Evolutionary conservation across 305 asterid genomes (phyloP).

Genomic region (Ajuga reptans): DNA sequence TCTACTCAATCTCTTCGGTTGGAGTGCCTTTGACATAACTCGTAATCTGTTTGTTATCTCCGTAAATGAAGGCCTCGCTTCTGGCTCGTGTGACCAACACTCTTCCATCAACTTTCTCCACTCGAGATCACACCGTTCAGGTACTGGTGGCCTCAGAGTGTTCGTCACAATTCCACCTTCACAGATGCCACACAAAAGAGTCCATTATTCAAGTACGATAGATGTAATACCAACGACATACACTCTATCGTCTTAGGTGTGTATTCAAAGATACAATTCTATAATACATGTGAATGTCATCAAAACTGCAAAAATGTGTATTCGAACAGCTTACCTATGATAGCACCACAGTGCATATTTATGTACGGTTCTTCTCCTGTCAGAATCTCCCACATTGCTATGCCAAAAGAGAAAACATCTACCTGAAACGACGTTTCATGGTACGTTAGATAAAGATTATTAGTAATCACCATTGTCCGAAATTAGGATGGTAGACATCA

Average conservation of each 20-base stretch:
- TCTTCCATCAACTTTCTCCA: conserved; percentile 88
- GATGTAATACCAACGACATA: too few relatives aligned
- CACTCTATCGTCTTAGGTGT: too few relatives aligned
- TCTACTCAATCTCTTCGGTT: conserved; percentile 52
- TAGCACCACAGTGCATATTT: conserved; percentile 77
- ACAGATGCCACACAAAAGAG: background rate
- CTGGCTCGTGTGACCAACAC: conserved; percentile 86
- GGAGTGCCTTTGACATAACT: conserved; percentile 46
- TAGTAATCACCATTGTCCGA: background rate
- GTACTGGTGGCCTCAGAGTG: conserved; percentile 75
- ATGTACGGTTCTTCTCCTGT: conserved; percentile 79
- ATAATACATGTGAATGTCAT: background rate
- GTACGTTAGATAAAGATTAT: background rate
- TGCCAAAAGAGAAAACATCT: conserved; percentile 76
- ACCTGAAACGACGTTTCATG: conserved; percentile 39
- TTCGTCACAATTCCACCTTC: conserved; percentile 85
- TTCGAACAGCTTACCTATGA: conserved; percentile 45
- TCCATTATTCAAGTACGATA: background rate
- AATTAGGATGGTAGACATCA: background rate
- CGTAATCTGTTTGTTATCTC: conserved; percentile 71
- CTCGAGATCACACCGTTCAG: conserved; percentile 67
- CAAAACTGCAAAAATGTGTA: background rate
- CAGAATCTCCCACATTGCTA: conserved; percentile 76
- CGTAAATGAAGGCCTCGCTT: conserved; percentile 68
- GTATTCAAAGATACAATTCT: too few relatives aligned